Conservation (phyloP, 148 eudicot genomes). For the Salicornia ramosissima region DNA sequence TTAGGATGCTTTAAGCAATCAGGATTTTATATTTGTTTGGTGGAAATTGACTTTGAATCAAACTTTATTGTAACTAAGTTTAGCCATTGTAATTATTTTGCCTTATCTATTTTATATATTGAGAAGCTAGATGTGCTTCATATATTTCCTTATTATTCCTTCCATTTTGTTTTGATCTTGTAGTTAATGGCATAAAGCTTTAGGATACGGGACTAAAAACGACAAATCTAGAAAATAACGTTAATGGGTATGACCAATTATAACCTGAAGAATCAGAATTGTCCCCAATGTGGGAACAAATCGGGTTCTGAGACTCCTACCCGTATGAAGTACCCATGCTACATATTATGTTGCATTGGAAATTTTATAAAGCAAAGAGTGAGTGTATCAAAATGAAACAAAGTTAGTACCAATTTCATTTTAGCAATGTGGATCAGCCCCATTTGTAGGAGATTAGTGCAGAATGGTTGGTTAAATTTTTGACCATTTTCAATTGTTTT, state of each 20-base stretch:
- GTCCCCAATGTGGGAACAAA: no score
- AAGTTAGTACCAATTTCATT: background rate
- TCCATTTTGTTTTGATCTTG: background rate
- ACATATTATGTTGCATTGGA: background rate
- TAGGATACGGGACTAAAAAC: no score
- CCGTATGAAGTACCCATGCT: no score
- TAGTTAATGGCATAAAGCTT: background rate
- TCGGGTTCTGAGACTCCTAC: no score
- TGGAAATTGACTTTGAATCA: background rate
- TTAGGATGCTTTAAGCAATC: background rate
- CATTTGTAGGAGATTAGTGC: background rate
- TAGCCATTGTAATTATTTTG: background rate
- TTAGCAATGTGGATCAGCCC: background rate
- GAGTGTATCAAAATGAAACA: no score
- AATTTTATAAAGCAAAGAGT: background rate
- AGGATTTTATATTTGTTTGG: conserved; percentile 5
- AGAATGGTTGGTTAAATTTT: no score
- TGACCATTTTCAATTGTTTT: no score
- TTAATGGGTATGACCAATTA: no score
- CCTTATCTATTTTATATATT: background rate
- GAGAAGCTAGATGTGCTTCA: background rate
- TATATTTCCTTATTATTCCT: background rate
- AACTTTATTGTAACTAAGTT: background rate
- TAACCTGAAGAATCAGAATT: no score
- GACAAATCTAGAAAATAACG: no score